A percentile compares a stretch with the other conserved stretches of the same genome.
These are phyloP conservation scores for Trichophaea hybrida DNA, from an alignment of 2,329 filamentous ascomycete genomes.

Conservation along the genomic window DNA sequence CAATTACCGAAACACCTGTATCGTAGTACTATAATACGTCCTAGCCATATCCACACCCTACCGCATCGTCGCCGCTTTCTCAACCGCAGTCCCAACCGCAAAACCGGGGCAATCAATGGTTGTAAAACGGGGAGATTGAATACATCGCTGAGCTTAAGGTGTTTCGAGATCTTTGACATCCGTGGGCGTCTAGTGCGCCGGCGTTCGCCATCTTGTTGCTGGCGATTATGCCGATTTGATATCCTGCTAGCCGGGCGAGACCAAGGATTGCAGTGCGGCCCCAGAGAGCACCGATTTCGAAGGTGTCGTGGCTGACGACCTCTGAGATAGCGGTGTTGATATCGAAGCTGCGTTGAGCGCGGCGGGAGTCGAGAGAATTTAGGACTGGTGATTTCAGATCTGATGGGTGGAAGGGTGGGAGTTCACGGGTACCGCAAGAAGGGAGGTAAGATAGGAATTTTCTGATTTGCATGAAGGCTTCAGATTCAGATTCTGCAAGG, in stretches of 20 bases:
- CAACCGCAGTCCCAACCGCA: constrained; percentile 48
- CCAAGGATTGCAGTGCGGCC: constrained; percentile 48
- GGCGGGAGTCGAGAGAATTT: constrained; percentile 43
- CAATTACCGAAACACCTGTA: constrained; percentile 50
- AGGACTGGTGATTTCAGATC: constrained; percentile 38
- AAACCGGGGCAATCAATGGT: constrained; percentile 51
- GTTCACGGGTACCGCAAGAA: constrained; percentile 39
- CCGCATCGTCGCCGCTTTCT: constrained; percentile 49
- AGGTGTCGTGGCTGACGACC: constrained; percentile 43
- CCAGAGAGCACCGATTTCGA: constrained; percentile 51
- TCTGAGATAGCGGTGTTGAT: constrained; percentile 42
- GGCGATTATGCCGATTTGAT: constrained; percentile 45
- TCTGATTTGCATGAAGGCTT: constrained; percentile 47
- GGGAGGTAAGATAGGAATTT: constrained; percentile 45
- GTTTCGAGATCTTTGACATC: constrained; percentile 47
- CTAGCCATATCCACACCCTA: constrained; percentile 48
- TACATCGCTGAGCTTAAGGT: constrained; percentile 49
- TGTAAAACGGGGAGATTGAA: constrained; percentile 51
- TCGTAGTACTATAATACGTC: constrained; percentile 48
- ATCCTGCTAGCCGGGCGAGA: constrained; percentile 43
- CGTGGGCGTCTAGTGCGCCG: constrained; percentile 46
- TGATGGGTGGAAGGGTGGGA: constrained; percentile 42
- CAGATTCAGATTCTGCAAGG: constrained; percentile 44
- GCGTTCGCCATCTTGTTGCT: constrained; percentile 36
- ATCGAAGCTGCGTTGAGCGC: constrained; percentile 46